phyloP scores from a whole-genome alignment of 129 eudicot genomes.

The Apium graveolens region DNA sequence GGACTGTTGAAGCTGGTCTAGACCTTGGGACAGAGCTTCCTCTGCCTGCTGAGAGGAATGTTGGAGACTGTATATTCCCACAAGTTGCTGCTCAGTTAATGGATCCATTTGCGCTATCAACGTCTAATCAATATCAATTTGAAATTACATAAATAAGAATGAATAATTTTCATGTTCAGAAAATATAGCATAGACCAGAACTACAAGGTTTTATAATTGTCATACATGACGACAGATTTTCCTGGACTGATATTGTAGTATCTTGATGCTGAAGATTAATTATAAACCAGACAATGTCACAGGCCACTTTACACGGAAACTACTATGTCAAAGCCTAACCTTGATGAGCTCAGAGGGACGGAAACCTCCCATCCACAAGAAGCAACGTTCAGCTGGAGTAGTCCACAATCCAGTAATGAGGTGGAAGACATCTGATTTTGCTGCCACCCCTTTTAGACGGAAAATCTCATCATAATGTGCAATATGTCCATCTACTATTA shows the following conservation, averaged over 20 bases:
- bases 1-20: constrained; percentile 84
- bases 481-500: constrained; percentile 69
- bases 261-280: background rate
- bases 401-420: constrained; percentile 92
- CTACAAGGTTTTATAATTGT: background rate
- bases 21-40: constrained; percentile 79
- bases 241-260: background rate
- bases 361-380: constrained; percentile 81
- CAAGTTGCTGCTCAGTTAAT: constrained; percentile 76
- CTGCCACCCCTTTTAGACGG: constrained; percentile 64
- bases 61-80: constrained; percentile 82
- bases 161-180: background rate
- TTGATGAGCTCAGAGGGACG: constrained; percentile 68
- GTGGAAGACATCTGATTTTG: constrained; percentile 86
- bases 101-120: constrained; percentile 71
- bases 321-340: constrained; percentile 17
- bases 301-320: background rate
- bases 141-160: background rate
- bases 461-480: constrained; percentile 87
- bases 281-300: background rate
- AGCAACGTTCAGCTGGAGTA: constrained; percentile 88
- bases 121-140: constrained; percentile 34
- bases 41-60: constrained; percentile 87
- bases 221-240: background rate
- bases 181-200: background rate